Conservation (phyloP, 129 eudicot species). For the Tanacetum coccineum region DNA sequence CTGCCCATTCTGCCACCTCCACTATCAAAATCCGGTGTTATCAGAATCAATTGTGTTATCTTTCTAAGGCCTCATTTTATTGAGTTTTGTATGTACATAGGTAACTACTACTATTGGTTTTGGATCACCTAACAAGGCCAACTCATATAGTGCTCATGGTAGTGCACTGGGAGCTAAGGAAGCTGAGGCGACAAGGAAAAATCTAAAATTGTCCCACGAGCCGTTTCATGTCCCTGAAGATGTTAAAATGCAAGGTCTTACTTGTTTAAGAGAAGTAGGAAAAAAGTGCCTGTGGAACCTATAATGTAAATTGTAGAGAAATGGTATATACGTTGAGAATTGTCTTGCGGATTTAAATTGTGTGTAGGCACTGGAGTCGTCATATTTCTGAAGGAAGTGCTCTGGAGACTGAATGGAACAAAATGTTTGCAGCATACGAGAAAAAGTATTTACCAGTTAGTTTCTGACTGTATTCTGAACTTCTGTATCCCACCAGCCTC, state of each 20-base stretch:
- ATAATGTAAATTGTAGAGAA: not conserved
- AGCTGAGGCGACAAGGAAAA: conserved; percentile 62
- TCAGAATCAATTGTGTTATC: not conserved
- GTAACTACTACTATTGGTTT: conserved; percentile 62
- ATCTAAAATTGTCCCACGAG: conserved; percentile 50
- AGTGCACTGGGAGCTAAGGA: conserved; percentile 67
- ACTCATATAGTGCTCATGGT: conserved; percentile 63
- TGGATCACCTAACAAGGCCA: conserved; percentile 67
- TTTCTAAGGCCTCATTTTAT: not conserved
- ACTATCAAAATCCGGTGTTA: too few species aligned
- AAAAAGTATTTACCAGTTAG: conserved; percentile 59
- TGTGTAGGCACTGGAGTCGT: conserved; percentile 60
- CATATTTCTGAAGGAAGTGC: conserved; percentile 43
- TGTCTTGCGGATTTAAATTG: conserved; percentile 4
- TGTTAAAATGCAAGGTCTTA: conserved; percentile 40
- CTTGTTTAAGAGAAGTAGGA: not conserved
- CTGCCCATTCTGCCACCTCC: too few species aligned
- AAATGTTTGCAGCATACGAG: conserved; percentile 53
- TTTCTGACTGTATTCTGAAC: not conserved
- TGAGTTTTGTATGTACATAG: conserved; percentile 13
- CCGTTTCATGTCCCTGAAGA: conserved; percentile 66
- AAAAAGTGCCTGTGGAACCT: not conserved
- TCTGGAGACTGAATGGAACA: conserved; percentile 55
- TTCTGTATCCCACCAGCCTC: not conserved
- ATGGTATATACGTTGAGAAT: not conserved